Base-by-base conservation (phyloP, 148 eudicot species). In the Vaccinium darrowii region DNA sequence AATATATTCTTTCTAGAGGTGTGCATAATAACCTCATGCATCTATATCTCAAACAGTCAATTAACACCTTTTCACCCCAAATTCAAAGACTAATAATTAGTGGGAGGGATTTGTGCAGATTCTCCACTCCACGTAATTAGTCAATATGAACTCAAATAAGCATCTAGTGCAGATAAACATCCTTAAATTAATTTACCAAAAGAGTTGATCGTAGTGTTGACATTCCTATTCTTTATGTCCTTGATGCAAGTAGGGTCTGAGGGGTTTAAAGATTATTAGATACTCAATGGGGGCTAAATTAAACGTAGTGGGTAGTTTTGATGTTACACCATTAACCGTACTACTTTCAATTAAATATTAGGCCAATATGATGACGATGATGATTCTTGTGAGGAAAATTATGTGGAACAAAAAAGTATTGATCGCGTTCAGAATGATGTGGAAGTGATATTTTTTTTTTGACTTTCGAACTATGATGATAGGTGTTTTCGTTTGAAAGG, bases 271-370 rank as follows among this genome's bases (percentile, higher is more conserved):
- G 54, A 53, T 39, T 5, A 74, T 16, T 74, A n/a, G 74, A 25
- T 69, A 67, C 73, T 18, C 7, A 39, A 51, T 11, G 39, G 1
- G 23, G 50, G 21, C 1, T 54, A 36, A 36, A n/a, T 53, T 72
- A 36, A 36, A 52, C 33, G 53, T 54, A 56, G 85, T 83, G 85
- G 75, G 53, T n/a, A 30, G 77, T 77, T 71, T 83, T 83, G 80
- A 73, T 74, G 79, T 83, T 54, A 83, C 85, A 67, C 84, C 84
- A 77, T 33, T 43, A 43, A 3, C 5, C 5, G 58, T 51, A n/a
- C 16, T 77, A 5, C 30, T 51, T 16, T 6, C 49, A 18, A 21
- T 76, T 76, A 8, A 15, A 43, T 21, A 19, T 21, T 21, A 8
- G 47, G 11, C 10, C 36, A 1, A 10, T 9, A 67, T 0, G 14